These are phyloP conservation scores for Russula olivacea DNA, from an alignment of 768 basidiomycete species.

Conservation along the genomic window DNA sequence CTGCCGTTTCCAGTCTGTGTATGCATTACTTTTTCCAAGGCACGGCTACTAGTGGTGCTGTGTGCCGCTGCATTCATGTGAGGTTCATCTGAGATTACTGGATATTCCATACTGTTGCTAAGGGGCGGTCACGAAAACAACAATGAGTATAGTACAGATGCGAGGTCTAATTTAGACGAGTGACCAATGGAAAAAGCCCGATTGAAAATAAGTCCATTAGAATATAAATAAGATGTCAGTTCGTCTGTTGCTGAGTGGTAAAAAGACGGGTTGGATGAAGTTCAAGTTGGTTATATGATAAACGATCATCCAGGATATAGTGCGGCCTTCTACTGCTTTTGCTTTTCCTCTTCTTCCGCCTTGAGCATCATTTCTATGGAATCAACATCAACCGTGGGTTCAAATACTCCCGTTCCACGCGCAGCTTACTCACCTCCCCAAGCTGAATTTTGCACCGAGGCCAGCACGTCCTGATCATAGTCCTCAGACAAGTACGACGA, in stretches of 20 bases:
- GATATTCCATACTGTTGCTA: constrained; percentile 8
- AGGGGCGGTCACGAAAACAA: constrained; percentile 10
- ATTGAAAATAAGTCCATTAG: background rate
- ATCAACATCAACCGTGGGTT: background rate
- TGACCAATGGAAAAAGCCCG: background rate
- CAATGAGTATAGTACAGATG: constrained; percentile 21
- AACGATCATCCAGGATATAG: background rate
- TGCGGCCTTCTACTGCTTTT: constrained; percentile 11
- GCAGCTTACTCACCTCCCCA: constrained; percentile 56
- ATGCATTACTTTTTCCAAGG: background rate
- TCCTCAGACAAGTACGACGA: constrained; percentile 30
- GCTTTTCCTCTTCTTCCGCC: constrained; percentile 40
- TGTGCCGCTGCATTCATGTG: background rate
- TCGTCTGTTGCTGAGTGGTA: background rate
- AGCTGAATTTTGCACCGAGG: constrained; percentile 58
- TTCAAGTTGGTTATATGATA: background rate
- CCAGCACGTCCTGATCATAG: constrained; percentile 40
- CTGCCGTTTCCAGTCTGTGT: background rate
- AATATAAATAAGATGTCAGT: background rate
- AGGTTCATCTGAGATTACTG: constrained; percentile 10
- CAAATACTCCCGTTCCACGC: background rate
- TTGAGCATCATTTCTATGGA: constrained; percentile 40
- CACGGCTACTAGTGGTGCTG: background rate
- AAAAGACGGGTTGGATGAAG: background rate
- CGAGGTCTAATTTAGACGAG: constrained; percentile 11